Evolutionary conservation across 768 basidiomycete genomes (phyloP).

Genomic region (Tulasnella sp.): DNA sequence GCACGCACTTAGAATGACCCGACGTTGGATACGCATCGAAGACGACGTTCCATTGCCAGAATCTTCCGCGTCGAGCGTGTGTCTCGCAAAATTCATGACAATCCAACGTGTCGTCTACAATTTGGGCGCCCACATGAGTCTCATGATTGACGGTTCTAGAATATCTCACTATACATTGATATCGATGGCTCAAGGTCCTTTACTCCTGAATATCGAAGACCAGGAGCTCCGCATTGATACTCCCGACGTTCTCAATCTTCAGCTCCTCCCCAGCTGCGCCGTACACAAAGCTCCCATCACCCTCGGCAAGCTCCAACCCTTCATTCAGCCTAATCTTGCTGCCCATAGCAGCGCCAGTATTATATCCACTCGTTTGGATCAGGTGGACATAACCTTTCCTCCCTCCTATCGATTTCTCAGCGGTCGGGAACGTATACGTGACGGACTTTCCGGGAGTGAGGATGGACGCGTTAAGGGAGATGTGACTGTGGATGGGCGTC

Average conservation of each 20-base stretch:
- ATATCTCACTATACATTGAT: too few relatives aligned
- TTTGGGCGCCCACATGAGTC: too few relatives aligned
- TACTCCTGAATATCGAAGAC: conserved; percentile 6
- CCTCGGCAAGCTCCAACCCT: conserved; percentile 12
- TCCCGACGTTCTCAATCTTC: conserved; percentile 11
- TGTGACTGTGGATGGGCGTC: conserved; percentile 60
- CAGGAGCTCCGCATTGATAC: conserved; percentile 3
- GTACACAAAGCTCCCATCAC: conserved; percentile 6
- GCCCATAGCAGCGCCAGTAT: conserved; percentile 44
- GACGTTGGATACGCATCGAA: too few relatives aligned
- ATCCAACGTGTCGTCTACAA: too few relatives aligned
- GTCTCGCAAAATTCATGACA: too few relatives aligned
- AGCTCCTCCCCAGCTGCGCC: conserved; percentile 6
- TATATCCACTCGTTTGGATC: conserved; percentile 77
- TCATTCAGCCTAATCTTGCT: conserved; percentile 4
- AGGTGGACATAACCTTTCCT: conserved; percentile 77
- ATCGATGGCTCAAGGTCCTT: too few relatives aligned
- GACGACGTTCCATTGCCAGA: too few relatives aligned
- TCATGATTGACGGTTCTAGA: too few relatives aligned
- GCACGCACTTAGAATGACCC: too few relatives aligned
- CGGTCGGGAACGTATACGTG: conserved; percentile 38
- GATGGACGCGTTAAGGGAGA: conserved; percentile 67
- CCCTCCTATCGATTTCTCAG: not conserved
- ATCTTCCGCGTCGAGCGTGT: too few relatives aligned
- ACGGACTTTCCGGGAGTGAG: conserved; percentile 48